A percentile compares a stretch with the other conserved stretches of the same genome.
Evolutionary conservation across 176 grass and related monocot genomes (phyloP).

Genomic region (Melocanna baccifera): DNA sequence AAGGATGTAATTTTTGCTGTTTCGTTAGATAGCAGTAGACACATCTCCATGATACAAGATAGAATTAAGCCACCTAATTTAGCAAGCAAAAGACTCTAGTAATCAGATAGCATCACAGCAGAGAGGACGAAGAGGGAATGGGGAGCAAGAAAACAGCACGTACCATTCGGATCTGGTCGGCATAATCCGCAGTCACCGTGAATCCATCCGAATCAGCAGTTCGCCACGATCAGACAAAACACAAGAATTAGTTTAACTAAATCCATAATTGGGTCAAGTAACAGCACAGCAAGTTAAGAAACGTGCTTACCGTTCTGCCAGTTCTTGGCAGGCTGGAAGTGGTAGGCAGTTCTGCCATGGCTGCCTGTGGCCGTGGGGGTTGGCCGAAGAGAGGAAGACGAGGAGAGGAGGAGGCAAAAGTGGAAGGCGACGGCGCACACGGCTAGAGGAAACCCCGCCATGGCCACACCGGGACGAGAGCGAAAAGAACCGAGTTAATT

Average conservation of each 20-base stretch:
- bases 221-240: not conserved
- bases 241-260: not conserved
- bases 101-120: too few relatives aligned
- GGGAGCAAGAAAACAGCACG: not conserved
- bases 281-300: not conserved
- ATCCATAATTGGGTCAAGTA: not conserved
- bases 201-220: not conserved
- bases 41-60: not conserved
- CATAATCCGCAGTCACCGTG: not conserved
- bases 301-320: slow-evolving; percentile 69
- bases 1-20: not conserved
- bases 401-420: not conserved
- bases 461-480: not conserved
- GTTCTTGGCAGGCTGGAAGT: slow-evolving; percentile 80
- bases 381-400: not conserved
- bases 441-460: not conserved
- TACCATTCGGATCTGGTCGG: slow-evolving; percentile 82
- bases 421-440: not conserved
- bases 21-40: not conserved
- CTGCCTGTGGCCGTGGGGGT: not conserved
- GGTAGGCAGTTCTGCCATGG: slow-evolving; percentile 67
- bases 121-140: not conserved
- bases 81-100: not conserved
- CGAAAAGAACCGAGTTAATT: not conserved
- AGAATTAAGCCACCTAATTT: not conserved